Evolutionary conservation across 129 eudicot genomes (phyloP).

Genomic region (Flaveria linearis): DNA sequence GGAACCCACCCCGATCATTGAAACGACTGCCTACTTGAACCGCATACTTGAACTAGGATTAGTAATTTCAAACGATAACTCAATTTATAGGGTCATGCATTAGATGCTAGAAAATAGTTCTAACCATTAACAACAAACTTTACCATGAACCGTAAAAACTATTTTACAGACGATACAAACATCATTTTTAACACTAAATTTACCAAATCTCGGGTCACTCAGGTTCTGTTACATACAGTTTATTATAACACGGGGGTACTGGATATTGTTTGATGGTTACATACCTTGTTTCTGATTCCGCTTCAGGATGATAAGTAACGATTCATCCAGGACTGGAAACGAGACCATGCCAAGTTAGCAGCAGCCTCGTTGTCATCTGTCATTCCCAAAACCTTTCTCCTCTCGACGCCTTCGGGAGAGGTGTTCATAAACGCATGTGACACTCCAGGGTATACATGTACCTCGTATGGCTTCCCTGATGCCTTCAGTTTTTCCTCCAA

Average conservation of each 20-base stretch:
- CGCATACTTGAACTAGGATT: no score
- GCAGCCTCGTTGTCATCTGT: slow-evolving; percentile 64
- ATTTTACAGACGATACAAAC: slow-evolving; percentile 20
- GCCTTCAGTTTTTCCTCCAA: slow-evolving; percentile 85
- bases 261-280: background rate
- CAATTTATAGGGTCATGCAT: background rate
- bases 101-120: slow-evolving; percentile 16
- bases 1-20: no score
- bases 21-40: no score
- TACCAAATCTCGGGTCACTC: background rate
- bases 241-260: slow-evolving; percentile 11
- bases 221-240: background rate
- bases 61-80: background rate
- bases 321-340: slow-evolving; percentile 79
- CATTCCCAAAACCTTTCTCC: slow-evolving; percentile 84
- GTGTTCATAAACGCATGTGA: slow-evolving; percentile 86
- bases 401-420: slow-evolving; percentile 67
- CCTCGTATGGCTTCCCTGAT: slow-evolving; percentile 72
- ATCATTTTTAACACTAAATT: background rate
- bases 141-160: background rate
- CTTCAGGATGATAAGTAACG: slow-evolving; percentile 52
- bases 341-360: slow-evolving; percentile 82
- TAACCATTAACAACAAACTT: slow-evolving; percentile 1
- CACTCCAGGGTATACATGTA: slow-evolving; percentile 69
- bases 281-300: background rate